Evolutionary conservation across 345 rosid species (phyloP), one percentile per base, ranked within the genome.

Genomic region (Gossypium rotundifolium): DNA sequence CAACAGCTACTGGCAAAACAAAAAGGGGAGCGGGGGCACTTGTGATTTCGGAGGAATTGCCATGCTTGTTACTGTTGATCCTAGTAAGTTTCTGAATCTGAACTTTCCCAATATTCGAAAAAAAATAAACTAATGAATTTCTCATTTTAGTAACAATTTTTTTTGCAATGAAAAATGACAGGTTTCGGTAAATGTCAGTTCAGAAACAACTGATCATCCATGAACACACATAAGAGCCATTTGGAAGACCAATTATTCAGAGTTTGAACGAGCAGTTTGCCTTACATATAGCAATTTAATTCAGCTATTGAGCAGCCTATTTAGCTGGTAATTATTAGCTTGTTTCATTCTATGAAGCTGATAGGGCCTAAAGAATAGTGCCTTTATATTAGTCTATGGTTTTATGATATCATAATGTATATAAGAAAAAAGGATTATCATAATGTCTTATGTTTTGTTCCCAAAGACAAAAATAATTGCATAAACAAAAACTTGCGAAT

Each of bases 21-120:
- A 55, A 0, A 84, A 83, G 75, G 57, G 3, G 2, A 38, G 20
- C 0, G 86, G 88, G 2, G 90, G 86, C n/a, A 84, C 90, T 53
- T 87, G 90, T 58, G 84, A 83, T 51, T 84, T 84, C 58, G 88
- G 85, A 22, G 90, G 86, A 13, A 83, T 84, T n/a, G 90, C 90
- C 75, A 83, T 84, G 80, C 78, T 84, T 11, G 79, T 84, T 48
- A 81, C 82, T 0, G 45, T 4, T 63, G 90, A 87, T 78, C 90
- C 90, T 11, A 83, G 90, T 86, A 81, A 81, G 79, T 65, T 38
- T 18, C 16, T 22, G 9, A 45, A 25, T 25, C 7, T 69, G 2
- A 13, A 6, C 22, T 51, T 48, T 11, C 14, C 55, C 55, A 45
- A 59, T 22, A 59, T 11, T 1, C 64, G 7, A 59, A 59, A 8